These are phyloP conservation scores for Xylaria cubensis DNA, from an alignment of 495 filamentous ascomycete species.

Conservation along the genomic window DNA sequence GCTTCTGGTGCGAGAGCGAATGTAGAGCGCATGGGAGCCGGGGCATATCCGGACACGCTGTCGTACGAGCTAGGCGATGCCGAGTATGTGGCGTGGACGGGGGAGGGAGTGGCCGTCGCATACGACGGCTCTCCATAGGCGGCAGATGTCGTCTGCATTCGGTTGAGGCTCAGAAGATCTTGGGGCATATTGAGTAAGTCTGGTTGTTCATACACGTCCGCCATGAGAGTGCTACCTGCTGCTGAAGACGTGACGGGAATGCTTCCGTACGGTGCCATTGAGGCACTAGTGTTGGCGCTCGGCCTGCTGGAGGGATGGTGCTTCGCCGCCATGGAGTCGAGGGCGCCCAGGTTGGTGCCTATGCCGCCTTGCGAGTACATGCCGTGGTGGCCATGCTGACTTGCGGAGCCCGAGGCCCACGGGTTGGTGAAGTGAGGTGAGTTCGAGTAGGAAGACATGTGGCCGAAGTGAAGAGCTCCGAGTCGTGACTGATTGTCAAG, in stretches of 20 bases:
- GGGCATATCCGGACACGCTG: conserved; percentile 62
- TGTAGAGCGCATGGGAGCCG: conserved; percentile 67
- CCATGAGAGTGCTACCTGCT: conserved; percentile 73
- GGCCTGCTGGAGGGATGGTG: conserved; percentile 61
- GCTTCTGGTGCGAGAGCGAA: conserved; percentile 61
- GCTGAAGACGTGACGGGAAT: conserved; percentile 74
- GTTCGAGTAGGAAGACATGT: conserved; percentile 64
- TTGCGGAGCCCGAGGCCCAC: conserved; percentile 72
- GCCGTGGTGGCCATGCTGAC: conserved; percentile 56
- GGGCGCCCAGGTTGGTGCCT: conserved; percentile 54
- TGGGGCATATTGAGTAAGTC: conserved; percentile 76
- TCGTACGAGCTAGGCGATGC: conserved; percentile 73
- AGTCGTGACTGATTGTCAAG: conserved; percentile 86
- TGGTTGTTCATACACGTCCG: conserved; percentile 66
- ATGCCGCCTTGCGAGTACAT: conserved; percentile 61
- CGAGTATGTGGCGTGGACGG: conserved; percentile 69
- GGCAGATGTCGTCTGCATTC: conserved; percentile 57
- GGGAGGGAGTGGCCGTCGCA: conserved; percentile 60
- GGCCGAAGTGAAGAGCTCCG: conserved; percentile 83
- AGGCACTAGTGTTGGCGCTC: conserved; percentile 64
- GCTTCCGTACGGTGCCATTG: conserved; percentile 74
- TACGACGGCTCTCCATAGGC: conserved; percentile 56
- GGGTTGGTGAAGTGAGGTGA: conserved; percentile 92
- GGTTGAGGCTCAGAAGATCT: conserved; percentile 71
- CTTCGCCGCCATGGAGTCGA: conserved; percentile 50